These are phyloP conservation scores for Paraphoma chrysanthemicola DNA, from an alignment of 2,329 filamentous ascomycete genomes.

Conservation along the genomic window DNA sequence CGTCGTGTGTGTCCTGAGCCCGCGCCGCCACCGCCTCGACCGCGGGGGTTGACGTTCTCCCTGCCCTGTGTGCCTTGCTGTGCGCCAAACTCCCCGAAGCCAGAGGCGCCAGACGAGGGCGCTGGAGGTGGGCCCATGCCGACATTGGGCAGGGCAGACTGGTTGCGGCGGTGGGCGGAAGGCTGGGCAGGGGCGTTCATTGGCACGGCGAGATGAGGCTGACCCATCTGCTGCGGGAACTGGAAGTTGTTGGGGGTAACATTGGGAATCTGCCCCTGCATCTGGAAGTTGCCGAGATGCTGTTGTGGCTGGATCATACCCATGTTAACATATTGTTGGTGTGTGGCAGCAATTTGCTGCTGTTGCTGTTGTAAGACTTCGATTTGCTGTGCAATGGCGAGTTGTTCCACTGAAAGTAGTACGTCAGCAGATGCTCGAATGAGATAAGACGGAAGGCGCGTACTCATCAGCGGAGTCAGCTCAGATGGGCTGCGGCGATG, in stretches of 20 bases:
- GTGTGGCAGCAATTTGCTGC: conserved; percentile 93
- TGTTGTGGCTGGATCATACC: conserved; percentile 90
- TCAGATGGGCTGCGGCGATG: conserved; percentile 97
- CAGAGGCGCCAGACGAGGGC: conserved; percentile 85
- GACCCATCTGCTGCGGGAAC: conserved; percentile 70
- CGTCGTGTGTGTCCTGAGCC: conserved; percentile 83
- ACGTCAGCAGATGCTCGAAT: conserved; percentile 29
- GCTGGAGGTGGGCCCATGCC: conserved; percentile 90
- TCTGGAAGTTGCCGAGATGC: conserved; percentile 65
- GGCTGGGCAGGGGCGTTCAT: conserved; percentile 81
- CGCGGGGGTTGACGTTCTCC: conserved; percentile 73
- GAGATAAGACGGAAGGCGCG: conserved; percentile 55
- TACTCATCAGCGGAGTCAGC: conserved; percentile 96
- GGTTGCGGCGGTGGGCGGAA: conserved; percentile 92
- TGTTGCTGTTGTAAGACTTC: conserved; percentile 97
- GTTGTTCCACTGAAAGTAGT: conserved; percentile 80
- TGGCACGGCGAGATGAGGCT: conserved; percentile 68
- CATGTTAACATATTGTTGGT: conserved; percentile 98
- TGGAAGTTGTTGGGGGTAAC: conserved; percentile 84
- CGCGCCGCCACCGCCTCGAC: conserved; percentile 73
- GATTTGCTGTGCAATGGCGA: conserved; percentile 97
- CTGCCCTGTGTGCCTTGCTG: conserved; percentile 65
- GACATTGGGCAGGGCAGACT: conserved; percentile 94
- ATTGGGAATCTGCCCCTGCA: conserved; percentile 78
- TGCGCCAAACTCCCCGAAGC: conserved; percentile 80